Conservation (phyloP, 2,329 filamentous ascomycete species). For the Colletotrichum agaves region DNA sequence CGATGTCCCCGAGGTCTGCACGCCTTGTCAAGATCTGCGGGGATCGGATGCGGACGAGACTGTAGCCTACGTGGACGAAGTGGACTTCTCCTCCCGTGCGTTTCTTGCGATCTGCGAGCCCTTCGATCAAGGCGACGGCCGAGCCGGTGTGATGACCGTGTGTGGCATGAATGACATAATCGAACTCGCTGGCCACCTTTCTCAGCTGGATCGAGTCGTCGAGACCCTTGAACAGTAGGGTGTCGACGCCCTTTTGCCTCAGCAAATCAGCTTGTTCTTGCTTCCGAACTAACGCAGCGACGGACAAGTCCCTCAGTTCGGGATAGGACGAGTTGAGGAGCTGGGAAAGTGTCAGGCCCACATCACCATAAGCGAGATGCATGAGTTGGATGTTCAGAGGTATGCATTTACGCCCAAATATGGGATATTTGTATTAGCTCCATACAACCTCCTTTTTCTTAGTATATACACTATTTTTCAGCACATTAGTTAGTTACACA, state of each 20-base stretch:
- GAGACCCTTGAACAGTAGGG: constrained; percentile 16
- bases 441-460: too few relatives aligned
- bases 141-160: constrained; percentile 50
- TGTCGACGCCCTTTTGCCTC: constrained; percentile 32
- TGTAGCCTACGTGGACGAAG: constrained; percentile 51
- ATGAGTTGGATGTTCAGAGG: too few relatives aligned
- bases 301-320: constrained; percentile 37
- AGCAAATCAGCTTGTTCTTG: constrained; percentile 43
- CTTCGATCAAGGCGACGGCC: constrained; percentile 54
- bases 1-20: constrained; percentile 53
- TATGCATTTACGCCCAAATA: too few relatives aligned
- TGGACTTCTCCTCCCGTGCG: constrained; percentile 48
- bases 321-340: constrained; percentile 39
- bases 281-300: constrained; percentile 43
- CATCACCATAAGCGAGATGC: too few relatives aligned
- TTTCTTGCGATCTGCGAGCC: constrained; percentile 52
- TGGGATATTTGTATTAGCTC: too few relatives aligned
- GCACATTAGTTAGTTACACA: too few relatives aligned
- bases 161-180: constrained; percentile 56
- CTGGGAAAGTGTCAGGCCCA: too few relatives aligned
- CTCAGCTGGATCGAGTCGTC: constrained; percentile 41
- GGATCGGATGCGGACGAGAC: not conserved
- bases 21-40: not conserved
- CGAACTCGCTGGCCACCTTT: constrained; percentile 41
- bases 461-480: too few relatives aligned